Conservation (phyloP, 495 filamentous ascomycete species). For the Corynascus novoguineensis region DNA sequence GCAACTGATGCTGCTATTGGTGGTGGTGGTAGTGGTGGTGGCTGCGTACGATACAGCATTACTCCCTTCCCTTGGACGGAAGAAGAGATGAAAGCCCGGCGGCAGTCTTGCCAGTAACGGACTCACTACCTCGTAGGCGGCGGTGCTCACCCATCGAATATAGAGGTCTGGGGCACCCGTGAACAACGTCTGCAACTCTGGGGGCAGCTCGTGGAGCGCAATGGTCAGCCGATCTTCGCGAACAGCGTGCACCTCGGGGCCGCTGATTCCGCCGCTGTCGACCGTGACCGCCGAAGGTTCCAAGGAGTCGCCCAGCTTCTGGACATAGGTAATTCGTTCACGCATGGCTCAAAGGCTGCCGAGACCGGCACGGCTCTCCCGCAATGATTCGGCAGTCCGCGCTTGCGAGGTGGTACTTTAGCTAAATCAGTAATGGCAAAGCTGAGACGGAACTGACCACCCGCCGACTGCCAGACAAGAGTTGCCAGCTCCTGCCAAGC, state of each 20-base stretch:
- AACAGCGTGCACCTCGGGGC: conserved; percentile 56
- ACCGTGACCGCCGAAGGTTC: conserved; percentile 56
- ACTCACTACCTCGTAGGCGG: conserved; percentile 50
- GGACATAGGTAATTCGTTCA: conserved; percentile 77
- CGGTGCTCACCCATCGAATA: conserved; percentile 67
- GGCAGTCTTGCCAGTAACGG: conserved; percentile 71
- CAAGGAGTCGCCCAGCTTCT: conserved; percentile 55
- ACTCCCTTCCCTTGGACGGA: conserved; percentile 53
- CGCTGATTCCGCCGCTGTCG: conserved; percentile 42
- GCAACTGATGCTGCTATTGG: background rate
- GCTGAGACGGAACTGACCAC: too few species aligned
- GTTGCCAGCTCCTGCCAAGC: background rate
- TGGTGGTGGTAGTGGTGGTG: background rate
- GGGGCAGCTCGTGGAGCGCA: conserved; percentile 64
- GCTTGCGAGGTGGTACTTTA: background rate
- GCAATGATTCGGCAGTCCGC: background rate
- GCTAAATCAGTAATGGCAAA: background rate
- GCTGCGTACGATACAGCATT: conserved; percentile 32
- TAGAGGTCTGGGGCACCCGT: conserved; percentile 65
- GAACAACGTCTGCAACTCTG: conserved; percentile 61
- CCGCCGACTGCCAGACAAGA: too few species aligned
- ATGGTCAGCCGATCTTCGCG: conserved; percentile 79
- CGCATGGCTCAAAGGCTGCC: conserved; percentile 52
- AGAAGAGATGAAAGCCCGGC: conserved; percentile 79
- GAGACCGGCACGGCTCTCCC: background rate